A percentile compares a stretch with the other conserved stretches of the same genome.
These are phyloP conservation scores for Elsinoe arachidis DNA, from an alignment of 2,329 filamentous ascomycete genomes.

Conservation along the genomic window DNA sequence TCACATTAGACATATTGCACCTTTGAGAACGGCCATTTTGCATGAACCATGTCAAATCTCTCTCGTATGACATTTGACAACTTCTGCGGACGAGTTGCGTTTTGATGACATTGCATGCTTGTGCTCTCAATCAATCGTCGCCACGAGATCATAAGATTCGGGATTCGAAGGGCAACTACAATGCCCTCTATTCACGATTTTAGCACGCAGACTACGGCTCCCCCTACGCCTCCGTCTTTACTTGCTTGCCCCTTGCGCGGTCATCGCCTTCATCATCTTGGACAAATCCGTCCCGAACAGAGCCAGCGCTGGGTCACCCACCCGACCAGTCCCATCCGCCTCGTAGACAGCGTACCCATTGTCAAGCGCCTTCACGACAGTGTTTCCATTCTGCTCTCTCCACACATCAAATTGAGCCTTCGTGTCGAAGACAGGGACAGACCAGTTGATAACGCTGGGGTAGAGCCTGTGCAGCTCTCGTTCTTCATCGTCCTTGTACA, in stretches of 20 bases:
- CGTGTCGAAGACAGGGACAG: neutral
- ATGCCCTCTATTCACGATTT: neutral
- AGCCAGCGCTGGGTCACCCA: conserved; percentile 1
- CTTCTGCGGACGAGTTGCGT: no score
- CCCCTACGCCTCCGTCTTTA: neutral
- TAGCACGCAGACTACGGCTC: neutral
- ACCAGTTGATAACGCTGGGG: neutral
- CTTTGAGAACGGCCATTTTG: neutral
- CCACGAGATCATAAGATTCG: neutral
- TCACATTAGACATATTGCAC: neutral
- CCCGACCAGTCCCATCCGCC: neutral
- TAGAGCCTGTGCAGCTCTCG: neutral
- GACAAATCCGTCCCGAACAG: neutral
- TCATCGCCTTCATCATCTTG: neutral
- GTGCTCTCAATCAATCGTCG: no score
- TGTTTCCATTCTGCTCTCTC: neutral
- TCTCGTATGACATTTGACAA: neutral
- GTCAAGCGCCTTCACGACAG: conserved; percentile 1
- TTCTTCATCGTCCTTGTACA: conserved; percentile 2
- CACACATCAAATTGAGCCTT: neutral
- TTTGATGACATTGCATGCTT: no score
- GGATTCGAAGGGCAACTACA: neutral
- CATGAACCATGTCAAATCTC: neutral
- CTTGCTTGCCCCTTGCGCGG: neutral
- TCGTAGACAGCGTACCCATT: conserved; percentile 1